Evolutionary conservation across 208 protist genomes (phyloP).

Genomic region (Crithidia expoeki): DNA sequence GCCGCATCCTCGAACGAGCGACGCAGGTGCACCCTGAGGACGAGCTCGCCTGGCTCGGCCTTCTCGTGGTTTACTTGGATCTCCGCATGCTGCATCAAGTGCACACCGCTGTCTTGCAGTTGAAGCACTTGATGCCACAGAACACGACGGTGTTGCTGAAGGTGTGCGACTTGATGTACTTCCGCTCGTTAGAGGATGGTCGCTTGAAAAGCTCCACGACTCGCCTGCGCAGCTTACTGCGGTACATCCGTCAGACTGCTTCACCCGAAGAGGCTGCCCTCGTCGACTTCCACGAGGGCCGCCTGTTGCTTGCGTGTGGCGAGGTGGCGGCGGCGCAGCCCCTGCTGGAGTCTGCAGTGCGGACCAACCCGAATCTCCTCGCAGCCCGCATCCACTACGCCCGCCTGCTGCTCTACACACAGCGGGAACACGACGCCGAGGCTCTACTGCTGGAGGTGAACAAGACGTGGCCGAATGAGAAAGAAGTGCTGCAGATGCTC

Average conservation of each 20-base stretch:
- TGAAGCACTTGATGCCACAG: conserved; percentile 60
- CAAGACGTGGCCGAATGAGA: conserved; percentile 65
- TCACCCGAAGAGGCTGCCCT: conserved; percentile 62
- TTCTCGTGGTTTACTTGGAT: conserved; percentile 79
- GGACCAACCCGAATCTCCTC: conserved; percentile 62
- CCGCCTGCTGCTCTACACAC: conserved; percentile 55
- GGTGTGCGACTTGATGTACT: conserved; percentile 85
- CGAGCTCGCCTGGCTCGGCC: conserved; percentile 73
- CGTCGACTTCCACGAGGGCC: conserved; percentile 83
- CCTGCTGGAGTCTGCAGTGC: conserved; percentile 66
- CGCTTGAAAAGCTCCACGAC: conserved; percentile 40
- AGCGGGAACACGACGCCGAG: conserved; percentile 51
- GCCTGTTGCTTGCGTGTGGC: conserved; percentile 59
- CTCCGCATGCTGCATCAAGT: conserved; percentile 63
- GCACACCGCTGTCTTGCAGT: conserved; percentile 50
- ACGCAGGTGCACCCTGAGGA: conserved; percentile 68
- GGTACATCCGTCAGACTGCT: conserved; percentile 50
- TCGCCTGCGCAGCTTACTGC: conserved; percentile 56
- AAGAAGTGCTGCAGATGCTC: conserved; percentile 85
- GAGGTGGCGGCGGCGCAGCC: conserved; percentile 57
- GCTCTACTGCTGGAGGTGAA: conserved; percentile 63
- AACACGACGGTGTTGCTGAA: conserved; percentile 81
- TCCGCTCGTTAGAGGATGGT: conserved; percentile 41
- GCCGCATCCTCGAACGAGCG: conserved; percentile 69
- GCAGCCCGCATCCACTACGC: conserved; percentile 81